Conservation (phyloP, 306 rosid species). For the Cercis canadensis region DNA sequence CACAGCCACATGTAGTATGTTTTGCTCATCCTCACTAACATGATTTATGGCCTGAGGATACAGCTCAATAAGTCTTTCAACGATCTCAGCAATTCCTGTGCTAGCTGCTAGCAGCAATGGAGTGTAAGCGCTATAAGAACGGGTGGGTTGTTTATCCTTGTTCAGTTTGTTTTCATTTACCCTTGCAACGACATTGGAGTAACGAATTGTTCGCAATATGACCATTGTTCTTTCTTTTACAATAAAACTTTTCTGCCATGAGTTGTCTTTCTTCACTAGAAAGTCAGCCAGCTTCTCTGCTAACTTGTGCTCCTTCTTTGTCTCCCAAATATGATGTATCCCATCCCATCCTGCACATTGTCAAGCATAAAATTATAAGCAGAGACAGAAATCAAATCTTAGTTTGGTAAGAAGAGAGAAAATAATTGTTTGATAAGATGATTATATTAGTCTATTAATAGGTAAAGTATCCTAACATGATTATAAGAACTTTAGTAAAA, state of each 20-base stretch:
- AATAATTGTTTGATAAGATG: too few relatives aligned
- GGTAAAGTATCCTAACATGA: too few relatives aligned
- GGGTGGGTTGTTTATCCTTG: background rate
- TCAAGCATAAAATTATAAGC: too few relatives aligned
- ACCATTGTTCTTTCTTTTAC: background rate
- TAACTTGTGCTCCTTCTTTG: constrained; percentile 5
- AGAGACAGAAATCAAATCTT: too few relatives aligned
- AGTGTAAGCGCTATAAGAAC: background rate
- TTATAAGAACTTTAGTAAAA: too few relatives aligned
- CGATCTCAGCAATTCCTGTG: constrained; percentile 23
- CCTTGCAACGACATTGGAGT: background rate
- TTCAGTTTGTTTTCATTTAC: background rate
- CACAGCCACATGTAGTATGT: constrained; percentile 40
- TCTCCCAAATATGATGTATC: background rate
- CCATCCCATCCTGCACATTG: too few relatives aligned
- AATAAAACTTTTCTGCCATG: constrained; percentile 9
- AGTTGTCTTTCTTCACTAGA: constrained; percentile 4
- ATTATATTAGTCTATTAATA: too few relatives aligned
- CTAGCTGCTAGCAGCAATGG: constrained; percentile 28
- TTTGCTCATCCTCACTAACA: background rate
- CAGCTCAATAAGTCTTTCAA: background rate
- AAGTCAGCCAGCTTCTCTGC: constrained; percentile 1
- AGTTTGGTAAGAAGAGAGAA: too few relatives aligned
- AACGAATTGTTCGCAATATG: background rate
- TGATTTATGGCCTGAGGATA: constrained; percentile 30